Percentiles rank a stretch among this genome's conserved stretches.
These are phyloP conservation scores for Parasitella parasitica DNA, from an alignment of 371 early-diverging fungal genomes.

Conservation along the genomic window DNA sequence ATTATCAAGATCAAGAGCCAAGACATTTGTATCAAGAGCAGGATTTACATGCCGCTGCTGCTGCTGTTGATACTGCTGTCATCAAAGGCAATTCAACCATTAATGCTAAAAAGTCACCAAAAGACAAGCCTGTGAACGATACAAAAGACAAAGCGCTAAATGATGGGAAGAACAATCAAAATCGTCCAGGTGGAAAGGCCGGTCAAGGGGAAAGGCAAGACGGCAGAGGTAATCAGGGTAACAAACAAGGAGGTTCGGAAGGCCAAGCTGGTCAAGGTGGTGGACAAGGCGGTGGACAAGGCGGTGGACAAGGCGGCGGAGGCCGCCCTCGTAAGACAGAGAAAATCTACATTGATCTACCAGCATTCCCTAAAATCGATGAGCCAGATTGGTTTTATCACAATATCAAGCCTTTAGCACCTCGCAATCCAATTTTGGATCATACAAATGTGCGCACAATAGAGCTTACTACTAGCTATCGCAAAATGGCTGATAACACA, in stretches of 20 bases:
- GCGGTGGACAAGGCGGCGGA: background rate
- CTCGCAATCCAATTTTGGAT: constrained; percentile 20
- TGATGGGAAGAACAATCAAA: background rate
- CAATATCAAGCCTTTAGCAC: constrained; percentile 7
- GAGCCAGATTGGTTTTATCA: constrained; percentile 22
- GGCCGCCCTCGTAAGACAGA: background rate
- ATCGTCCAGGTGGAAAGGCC: background rate
- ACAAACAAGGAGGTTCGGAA: background rate
- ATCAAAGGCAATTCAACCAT: background rate
- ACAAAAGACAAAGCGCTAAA: background rate
- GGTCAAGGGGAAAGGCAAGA: background rate
- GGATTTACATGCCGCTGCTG: background rate
- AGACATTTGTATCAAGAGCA: background rate
- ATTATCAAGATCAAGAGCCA: background rate
- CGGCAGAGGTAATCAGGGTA: background rate
- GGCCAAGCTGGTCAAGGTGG: background rate
- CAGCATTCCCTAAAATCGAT: constrained; percentile 18
- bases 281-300: background rate
- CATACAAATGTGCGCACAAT: constrained; percentile 23
- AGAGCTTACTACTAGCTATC: constrained; percentile 14
- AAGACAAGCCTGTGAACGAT: background rate
- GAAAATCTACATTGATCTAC: constrained; percentile 10
- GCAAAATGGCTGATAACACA: constrained; percentile 13
- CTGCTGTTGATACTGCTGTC: background rate
- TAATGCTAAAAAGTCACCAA: background rate